These are phyloP conservation scores for Brassica rapa DNA, from an alignment of 345 rosid genomes.

Conservation along the genomic window DNA sequence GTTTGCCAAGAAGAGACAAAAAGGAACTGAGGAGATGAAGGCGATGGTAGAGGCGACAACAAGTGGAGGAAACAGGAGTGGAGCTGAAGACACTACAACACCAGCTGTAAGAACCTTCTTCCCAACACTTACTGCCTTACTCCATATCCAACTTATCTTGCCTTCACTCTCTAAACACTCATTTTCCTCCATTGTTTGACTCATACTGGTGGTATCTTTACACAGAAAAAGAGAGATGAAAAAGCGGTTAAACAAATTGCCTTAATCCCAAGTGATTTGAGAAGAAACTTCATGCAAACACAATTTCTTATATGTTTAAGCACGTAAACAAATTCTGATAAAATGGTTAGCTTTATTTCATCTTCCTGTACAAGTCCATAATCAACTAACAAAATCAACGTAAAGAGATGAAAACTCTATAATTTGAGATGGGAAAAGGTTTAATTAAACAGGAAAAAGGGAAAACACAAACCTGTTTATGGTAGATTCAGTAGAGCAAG, in stretches of 20 bases:
- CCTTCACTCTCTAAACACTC: conserved; percentile 22
- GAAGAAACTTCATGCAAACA: conserved; percentile 13
- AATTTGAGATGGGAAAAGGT: not conserved
- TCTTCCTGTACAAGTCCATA: not conserved
- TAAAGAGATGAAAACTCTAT: not conserved
- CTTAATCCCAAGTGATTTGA: not conserved
- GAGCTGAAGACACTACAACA: conserved; percentile 62
- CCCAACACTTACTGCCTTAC: conserved; percentile 56
- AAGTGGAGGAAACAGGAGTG: conserved; percentile 72
- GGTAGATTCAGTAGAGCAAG: conserved; percentile 15
- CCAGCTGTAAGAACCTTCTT: conserved; percentile 64
- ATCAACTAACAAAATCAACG: not conserved
- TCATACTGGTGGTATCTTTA: conserved; percentile 36
- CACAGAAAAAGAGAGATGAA: no score
- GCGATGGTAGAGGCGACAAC: conserved; percentile 59
- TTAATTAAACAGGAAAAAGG: not conserved
- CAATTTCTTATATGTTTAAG: not conserved
- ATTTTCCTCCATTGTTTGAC: conserved; percentile 26
- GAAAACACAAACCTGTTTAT: conserved; percentile 17
- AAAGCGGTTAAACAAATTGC: not conserved
- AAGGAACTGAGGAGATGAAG: conserved; percentile 65
- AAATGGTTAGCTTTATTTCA: not conserved
- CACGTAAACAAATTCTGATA: not conserved
- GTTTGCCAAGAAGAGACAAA: conserved; percentile 64
- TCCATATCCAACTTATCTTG: conserved; percentile 49